Conservation (phyloP, 1,284 basidiomycete genomes). For the Microbotryum saponariae region DNA sequence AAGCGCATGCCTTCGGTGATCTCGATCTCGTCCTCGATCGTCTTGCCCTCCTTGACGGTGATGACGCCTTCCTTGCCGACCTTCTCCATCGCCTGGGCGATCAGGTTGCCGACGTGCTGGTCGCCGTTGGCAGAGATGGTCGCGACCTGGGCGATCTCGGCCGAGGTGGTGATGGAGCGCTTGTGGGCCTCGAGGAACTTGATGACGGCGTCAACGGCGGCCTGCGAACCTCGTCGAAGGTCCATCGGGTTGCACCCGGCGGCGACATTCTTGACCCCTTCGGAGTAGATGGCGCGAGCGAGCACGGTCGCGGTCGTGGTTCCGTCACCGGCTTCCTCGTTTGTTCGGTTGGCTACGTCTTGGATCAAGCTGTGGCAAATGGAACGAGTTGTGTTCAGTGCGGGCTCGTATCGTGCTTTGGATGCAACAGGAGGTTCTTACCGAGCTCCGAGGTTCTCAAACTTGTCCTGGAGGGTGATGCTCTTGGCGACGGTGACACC, state of each 20-base stretch:
- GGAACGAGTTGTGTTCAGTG: not conserved
- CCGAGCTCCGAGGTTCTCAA: slow-evolving; percentile 97
- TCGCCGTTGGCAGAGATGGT: slow-evolving; percentile 99
- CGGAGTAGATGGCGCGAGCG: slow-evolving; percentile 91
- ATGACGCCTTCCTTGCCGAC: slow-evolving; percentile 99
- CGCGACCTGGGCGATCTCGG: slow-evolving; percentile 89
- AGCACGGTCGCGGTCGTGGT: slow-evolving; percentile 97
- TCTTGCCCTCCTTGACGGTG: slow-evolving; percentile 93
- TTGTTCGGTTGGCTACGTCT: slow-evolving; percentile 93
- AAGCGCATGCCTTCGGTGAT: slow-evolving; percentile 99
- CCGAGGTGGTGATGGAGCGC: slow-evolving; percentile 90
- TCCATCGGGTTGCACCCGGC: slow-evolving; percentile 99
- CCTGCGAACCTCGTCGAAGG: slow-evolving; percentile 89
- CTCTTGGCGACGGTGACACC: slow-evolving; percentile 98
- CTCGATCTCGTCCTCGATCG: slow-evolving; percentile 95
- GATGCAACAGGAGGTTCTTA: slow-evolving; percentile 45
- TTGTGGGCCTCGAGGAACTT: slow-evolving; percentile 83
- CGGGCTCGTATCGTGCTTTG: not conserved
- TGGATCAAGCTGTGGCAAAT: slow-evolving; percentile 65
- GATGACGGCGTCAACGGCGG: slow-evolving; percentile 92
- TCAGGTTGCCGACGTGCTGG: slow-evolving; percentile 84
- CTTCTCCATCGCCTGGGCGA: slow-evolving; percentile 99
- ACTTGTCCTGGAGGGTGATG: slow-evolving; percentile 92
- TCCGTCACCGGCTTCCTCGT: slow-evolving; percentile 95
- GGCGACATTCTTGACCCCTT: slow-evolving; percentile 98